Conservation (phyloP, 805 yeast species). For the Danielozyma ontarioensis region DNA sequence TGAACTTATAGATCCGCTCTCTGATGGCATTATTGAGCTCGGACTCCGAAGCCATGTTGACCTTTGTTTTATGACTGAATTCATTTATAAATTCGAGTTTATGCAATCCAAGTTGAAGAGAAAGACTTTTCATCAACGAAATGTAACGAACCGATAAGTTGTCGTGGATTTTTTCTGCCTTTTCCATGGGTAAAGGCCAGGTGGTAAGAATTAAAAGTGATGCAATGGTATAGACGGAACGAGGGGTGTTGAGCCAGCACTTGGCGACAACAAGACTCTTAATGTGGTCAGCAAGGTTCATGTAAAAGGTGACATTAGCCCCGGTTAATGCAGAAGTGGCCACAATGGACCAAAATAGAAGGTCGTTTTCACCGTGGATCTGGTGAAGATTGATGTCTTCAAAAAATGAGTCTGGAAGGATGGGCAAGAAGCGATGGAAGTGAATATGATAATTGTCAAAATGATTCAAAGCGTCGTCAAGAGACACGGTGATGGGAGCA, state of each 20-base stretch:
- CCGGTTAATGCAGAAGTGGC: conserved; percentile 27
- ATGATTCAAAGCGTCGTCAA: conserved; percentile 6
- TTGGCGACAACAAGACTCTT: conserved; percentile 34
- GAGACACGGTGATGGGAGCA: conserved; percentile 4
- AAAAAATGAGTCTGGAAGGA: conserved; percentile 17
- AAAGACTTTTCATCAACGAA: conserved; percentile 33
- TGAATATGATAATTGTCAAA: conserved; percentile 20
- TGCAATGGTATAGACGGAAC: conserved; percentile 34
- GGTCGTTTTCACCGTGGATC: conserved; percentile 22
- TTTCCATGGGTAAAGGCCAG: conserved; percentile 37
- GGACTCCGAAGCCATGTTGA: conserved; percentile 18
- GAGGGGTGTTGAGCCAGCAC: conserved; percentile 43
- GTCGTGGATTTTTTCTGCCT: conserved; percentile 20
- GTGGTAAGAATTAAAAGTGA: conserved; percentile 38
- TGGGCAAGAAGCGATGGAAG: conserved; percentile 29
- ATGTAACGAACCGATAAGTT: conserved; percentile 31
- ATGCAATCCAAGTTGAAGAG: conserved; percentile 40
- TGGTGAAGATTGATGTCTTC: conserved; percentile 6
- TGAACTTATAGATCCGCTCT: conserved; percentile 38
- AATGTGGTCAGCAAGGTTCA: conserved; percentile 24
- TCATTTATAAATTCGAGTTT: conserved; percentile 36
- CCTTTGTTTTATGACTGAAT: conserved; percentile 30
- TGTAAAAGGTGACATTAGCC: conserved; percentile 13
- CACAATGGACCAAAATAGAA: conserved; percentile 39
- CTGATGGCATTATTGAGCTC: conserved; percentile 29